phyloP scores from a whole-genome alignment of 257 asterid genomes.

The Anisodus tanguticus region DNA sequence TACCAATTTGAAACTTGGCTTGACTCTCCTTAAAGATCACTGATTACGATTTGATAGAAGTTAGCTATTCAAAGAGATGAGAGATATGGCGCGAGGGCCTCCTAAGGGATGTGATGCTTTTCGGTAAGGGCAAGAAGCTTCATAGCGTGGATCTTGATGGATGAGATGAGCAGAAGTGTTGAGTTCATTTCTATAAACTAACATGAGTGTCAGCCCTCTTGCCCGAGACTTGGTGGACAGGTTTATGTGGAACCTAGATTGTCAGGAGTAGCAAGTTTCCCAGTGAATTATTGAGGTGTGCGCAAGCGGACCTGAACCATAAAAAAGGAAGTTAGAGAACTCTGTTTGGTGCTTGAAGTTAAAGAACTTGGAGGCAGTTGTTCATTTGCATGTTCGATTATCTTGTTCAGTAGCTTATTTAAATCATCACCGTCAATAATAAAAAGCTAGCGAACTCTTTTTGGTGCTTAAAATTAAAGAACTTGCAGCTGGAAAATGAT shows the following conservation, averaged over 20 bases:
- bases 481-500: neutral
- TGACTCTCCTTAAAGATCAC: neutral
- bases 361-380: neutral
- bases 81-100: too few species aligned
- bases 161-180: neutral
- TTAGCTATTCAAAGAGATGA: neutral
- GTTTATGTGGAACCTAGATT: constrained; percentile 6
- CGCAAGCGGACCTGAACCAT: neutral
- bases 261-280: constrained; percentile 15
- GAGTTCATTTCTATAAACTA: neutral
- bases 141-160: neutral
- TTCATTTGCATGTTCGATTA: constrained; percentile 1
- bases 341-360: neutral
- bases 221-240: neutral
- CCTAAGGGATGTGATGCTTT: neutral
- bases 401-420: neutral
- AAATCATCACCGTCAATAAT: neutral
- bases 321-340: neutral
- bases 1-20: neutral
- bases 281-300: neutral
- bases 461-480: constrained; percentile 6
- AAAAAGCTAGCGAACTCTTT: neutral
- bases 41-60: neutral
- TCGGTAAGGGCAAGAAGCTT: constrained; percentile 1
- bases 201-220: neutral